Evolutionary conservation across 169 alveolate genomes (phyloP).

Genomic region (Eimeria acervulina): DNA sequence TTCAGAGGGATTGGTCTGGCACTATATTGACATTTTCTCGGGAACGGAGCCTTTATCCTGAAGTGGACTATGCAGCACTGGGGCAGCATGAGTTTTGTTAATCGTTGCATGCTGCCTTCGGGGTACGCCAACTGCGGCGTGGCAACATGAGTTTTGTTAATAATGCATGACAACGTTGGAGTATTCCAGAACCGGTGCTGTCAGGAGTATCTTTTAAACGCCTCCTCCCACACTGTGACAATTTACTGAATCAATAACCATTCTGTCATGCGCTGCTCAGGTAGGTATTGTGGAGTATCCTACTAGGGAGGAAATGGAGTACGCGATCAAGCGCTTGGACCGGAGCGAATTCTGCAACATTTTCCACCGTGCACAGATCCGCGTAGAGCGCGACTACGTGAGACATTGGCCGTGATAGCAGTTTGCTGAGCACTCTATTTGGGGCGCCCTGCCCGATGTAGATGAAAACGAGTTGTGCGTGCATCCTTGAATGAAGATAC

Average conservation of each 20-base stretch:
- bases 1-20: conserved; percentile 50
- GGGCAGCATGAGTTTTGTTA: conserved; percentile 21
- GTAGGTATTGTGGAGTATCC: conserved; percentile 72
- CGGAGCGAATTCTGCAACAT: conserved; percentile 75
- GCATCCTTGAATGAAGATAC: not conserved
- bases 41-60: conserved; percentile 36
- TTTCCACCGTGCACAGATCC: conserved; percentile 74
- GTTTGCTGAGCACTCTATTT: not conserved
- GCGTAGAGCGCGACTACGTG: conserved; percentile 72
- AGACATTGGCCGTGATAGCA: not conserved
- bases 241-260: not conserved
- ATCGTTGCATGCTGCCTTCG: not conserved
- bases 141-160: not conserved
- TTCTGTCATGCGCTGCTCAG: conserved; percentile 1
- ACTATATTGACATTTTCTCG: conserved; percentile 32
- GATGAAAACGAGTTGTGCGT: not conserved
- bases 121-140: conserved; percentile 48
- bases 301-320: conserved; percentile 64
- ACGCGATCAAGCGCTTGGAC: conserved; percentile 65
- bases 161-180: not conserved
- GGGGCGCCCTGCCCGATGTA: not conserved
- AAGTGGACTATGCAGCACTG: conserved; percentile 41
- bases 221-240: not conserved
- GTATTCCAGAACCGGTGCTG: not conserved
- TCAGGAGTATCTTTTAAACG: not conserved